Conservation (phyloP, 768 basidiomycete genomes). For the Xerocomus potaroensis region DNA sequence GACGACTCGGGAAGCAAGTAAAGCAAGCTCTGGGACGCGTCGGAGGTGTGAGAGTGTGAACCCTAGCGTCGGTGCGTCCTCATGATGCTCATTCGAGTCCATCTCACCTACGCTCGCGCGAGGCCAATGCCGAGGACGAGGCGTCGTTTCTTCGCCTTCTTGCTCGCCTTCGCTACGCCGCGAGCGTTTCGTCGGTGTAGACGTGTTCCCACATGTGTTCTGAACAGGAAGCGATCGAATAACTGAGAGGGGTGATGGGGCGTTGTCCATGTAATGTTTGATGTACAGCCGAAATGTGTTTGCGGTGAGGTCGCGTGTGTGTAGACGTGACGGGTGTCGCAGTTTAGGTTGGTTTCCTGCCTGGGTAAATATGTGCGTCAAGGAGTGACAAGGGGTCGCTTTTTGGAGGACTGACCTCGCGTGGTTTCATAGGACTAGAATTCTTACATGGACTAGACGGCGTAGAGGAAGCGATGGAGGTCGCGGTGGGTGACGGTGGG, state of each 20-base stretch:
- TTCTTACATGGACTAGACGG: slow-evolving; percentile 28
- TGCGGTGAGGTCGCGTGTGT: slow-evolving; percentile 59
- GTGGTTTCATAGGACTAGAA: slow-evolving; percentile 20
- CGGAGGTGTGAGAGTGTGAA: slow-evolving; percentile 74
- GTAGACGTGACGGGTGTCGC: slow-evolving; percentile 70
- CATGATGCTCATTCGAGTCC: background rate
- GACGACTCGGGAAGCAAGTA: slow-evolving; percentile 62
- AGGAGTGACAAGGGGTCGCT: background rate
- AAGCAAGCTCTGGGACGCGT: slow-evolving; percentile 63
- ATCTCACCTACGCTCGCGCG: background rate
- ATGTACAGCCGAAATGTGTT: slow-evolving; percentile 73
- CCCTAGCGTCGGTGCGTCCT: slow-evolving; percentile 31
- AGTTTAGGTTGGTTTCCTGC: slow-evolving; percentile 40
- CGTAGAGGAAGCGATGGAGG: slow-evolving; percentile 26
- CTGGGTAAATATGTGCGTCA: background rate
- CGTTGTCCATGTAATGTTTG: slow-evolving; percentile 75
- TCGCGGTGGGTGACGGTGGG: slow-evolving; percentile 16
- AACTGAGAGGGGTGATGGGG: slow-evolving; percentile 12
- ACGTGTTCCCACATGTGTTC: slow-evolving; percentile 1
- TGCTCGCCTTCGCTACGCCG: slow-evolving; percentile 6
- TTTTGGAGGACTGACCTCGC: slow-evolving; percentile 6
- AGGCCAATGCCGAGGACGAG: background rate
- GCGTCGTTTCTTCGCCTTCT: slow-evolving; percentile 10
- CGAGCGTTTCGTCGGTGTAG: slow-evolving; percentile 34
- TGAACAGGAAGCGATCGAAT: slow-evolving; percentile 1